Evolutionary conservation across 2,329 filamentous ascomycete species (phyloP).

Genomic region (Xylariaceae sp.): DNA sequence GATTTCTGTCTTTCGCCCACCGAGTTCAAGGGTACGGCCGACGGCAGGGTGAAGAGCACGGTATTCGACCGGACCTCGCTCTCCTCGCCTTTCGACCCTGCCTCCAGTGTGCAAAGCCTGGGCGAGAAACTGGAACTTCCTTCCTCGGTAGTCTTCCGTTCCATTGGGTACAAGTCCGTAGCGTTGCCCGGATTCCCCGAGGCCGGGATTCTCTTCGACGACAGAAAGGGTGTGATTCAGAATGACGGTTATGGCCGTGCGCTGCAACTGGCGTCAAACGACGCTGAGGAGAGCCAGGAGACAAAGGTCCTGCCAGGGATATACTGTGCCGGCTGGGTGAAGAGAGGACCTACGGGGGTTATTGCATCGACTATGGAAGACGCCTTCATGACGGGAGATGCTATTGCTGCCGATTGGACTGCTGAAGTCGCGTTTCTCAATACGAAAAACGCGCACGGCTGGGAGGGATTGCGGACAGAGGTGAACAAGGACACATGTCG

Average conservation of each 20-base stretch:
- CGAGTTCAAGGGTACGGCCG: conserved; percentile 52
- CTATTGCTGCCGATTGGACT: conserved; percentile 73
- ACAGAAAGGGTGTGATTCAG: conserved; percentile 65
- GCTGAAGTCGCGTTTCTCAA: conserved; percentile 37
- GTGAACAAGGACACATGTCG: conserved; percentile 49
- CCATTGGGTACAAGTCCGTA: conserved; percentile 88
- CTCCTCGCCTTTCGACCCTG: conserved; percentile 48
- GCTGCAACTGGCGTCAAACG: conserved; percentile 32
- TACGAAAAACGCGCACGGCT: conserved; percentile 46
- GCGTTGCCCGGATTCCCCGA: conserved; percentile 68
- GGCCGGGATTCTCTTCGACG: conserved; percentile 73
- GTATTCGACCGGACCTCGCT: conserved; percentile 61
- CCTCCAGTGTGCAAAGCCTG: conserved; percentile 43
- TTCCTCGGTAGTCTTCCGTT: conserved; percentile 75
- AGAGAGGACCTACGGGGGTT: conserved; percentile 87
- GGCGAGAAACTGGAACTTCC: conserved; percentile 49
- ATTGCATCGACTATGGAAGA: conserved; percentile 96
- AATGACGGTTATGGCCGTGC: conserved; percentile 80
- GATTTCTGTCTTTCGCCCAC: conserved; percentile 79
- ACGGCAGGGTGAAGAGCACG: conserved; percentile 54
- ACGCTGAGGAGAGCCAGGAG: conserved; percentile 30
- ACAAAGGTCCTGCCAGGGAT: conserved; percentile 58
- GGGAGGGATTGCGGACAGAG: conserved; percentile 67
- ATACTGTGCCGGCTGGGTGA: conserved; percentile 96
- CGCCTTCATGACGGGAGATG: conserved; percentile 82